Conservation (phyloP, 352 stramenopile genomes). For the Phytophthora fragariae region DNA sequence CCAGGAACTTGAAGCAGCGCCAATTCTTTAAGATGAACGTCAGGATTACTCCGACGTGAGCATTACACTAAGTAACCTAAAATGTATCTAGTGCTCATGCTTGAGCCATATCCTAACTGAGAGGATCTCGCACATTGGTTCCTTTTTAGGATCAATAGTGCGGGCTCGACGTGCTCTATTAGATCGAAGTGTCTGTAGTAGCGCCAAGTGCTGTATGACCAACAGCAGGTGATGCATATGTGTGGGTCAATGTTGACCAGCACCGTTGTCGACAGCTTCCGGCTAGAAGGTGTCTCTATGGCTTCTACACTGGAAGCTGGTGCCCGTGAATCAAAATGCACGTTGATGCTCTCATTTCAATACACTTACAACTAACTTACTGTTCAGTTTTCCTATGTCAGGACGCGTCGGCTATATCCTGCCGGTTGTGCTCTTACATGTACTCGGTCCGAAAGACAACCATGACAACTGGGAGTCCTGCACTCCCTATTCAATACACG, state of each 20-base stretch:
- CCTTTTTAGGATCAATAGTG: not conserved
- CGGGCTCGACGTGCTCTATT: not conserved
- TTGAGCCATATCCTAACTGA: not conserved
- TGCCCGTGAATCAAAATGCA: not conserved
- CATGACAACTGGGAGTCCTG: not conserved
- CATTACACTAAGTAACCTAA: not conserved
- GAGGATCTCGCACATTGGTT: not conserved
- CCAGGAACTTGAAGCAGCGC: not conserved
- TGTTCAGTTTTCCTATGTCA: too few relatives aligned
- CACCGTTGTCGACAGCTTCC: conserved; percentile 1
- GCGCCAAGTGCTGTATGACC: not conserved
- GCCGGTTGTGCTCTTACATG: too few relatives aligned
- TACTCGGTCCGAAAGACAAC: not conserved
- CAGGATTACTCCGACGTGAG: not conserved
- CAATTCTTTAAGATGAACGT: not conserved
- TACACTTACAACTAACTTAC: not conserved
- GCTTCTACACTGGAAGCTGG: not conserved
- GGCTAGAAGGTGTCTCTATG: conserved; percentile 7
- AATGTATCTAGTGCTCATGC: not conserved
- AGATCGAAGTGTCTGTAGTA: not conserved
- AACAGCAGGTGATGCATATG: conserved; percentile 13
- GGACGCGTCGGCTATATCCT: too few relatives aligned
- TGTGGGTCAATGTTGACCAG: conserved; percentile 25
- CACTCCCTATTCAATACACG: not conserved
- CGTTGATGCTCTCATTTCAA: not conserved